phyloP scores from a whole-genome alignment of 148 eudicot genomes.

The Diospyros kaki region DNA sequence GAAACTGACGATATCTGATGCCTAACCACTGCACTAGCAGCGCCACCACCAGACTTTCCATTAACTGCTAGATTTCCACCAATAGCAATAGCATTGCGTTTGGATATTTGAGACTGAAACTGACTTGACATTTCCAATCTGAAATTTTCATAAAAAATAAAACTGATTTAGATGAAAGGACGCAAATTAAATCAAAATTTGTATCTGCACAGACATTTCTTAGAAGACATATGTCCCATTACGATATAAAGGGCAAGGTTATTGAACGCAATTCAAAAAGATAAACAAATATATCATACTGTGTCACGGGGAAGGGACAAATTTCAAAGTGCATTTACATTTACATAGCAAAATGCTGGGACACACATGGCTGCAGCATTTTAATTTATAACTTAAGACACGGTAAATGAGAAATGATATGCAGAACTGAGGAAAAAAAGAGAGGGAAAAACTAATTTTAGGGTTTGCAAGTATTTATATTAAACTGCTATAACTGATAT shows the following conservation, averaged over 20 bases:
- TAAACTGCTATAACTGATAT: too few species aligned
- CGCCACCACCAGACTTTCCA: conserved; percentile 74
- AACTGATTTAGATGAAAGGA: conserved; percentile 4
- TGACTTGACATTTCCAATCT: conserved; percentile 95
- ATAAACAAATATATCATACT: background rate
- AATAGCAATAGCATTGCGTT: conserved; percentile 56
- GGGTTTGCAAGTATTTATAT: too few species aligned
- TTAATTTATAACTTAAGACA: background rate
- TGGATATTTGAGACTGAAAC: conserved; percentile 83
- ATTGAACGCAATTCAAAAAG: background rate
- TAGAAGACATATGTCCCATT: background rate
- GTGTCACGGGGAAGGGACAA: background rate
- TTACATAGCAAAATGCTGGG: background rate
- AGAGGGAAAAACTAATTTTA: too few species aligned
- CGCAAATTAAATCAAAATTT: background rate
- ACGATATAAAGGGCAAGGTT: background rate
- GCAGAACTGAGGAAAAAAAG: too few species aligned
- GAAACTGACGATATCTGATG: conserved; percentile 75
- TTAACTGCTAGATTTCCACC: conserved; percentile 87
- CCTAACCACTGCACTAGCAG: conserved; percentile 57
- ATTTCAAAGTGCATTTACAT: background rate
- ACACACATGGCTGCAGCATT: background rate
- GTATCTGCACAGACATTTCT: background rate
- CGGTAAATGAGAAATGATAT: too few species aligned
- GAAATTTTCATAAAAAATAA: conserved; percentile 22